Evolutionary conservation across 2,329 filamentous ascomycete species (phyloP), one percentile per base, ranked within the genome.

Genomic region (Aureobasidium sp.): DNA sequence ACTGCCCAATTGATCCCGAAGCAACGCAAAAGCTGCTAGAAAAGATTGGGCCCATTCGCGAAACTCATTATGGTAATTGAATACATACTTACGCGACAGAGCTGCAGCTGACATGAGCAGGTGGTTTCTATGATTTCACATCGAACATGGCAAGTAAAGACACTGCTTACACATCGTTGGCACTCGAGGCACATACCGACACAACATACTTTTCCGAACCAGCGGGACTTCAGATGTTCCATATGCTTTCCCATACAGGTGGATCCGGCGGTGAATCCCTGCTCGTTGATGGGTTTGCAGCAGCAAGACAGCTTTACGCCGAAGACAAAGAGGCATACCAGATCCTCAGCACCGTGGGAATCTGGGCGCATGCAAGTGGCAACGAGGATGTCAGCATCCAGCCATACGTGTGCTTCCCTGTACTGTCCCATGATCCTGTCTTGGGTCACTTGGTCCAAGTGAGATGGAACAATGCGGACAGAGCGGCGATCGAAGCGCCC

Each of bases 181-280:
- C 86, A 1, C 82, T 99, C 2, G 84, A 85, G 21, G 87, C 89
- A 0, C 94, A 99, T 73, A 97, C 93, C 1, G 94, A 99, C 74
- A 97, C 84, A 7, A 96, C 93, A 0, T 97, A 99, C 74, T 97
- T 97, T 75, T 91, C 85, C 23, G 93, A 97, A 64, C 93, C 94
- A 0, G 86, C 89, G 2, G 90, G 93, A 10, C 81, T 99, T 35
- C 94, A 99, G 72, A 85, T 94, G 27, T 95, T 99, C 73, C 94
- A 99, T 70, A 79, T 96, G 49, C 81, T 97, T 29, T 94, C 89
- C 0, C 90, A 95, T 71, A 87, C 85, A 8, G 74, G 79, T 2
- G 81, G 84, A 23, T 71, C 73, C 3, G 94, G 93, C 10, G 94
- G 94, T 6, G 79, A 84, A 57, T 92, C 87, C 0, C 78, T 95